Base-by-base conservation (phyloP, 345 rosid species). In the Leavenworthia alabamica region DNA sequence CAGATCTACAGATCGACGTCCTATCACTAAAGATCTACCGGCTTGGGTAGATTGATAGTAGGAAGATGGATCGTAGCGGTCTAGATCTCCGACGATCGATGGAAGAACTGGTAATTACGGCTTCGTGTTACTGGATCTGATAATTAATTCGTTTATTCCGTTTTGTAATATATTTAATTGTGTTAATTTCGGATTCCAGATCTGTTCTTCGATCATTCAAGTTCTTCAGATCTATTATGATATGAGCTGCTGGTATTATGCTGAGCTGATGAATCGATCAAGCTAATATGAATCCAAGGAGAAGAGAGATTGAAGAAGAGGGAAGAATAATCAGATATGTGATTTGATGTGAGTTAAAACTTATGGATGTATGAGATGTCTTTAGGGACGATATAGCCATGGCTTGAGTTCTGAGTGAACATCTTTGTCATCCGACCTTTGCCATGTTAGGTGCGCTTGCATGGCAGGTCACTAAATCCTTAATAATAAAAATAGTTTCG, bases 401-500 rank as follows among this genome's bases (percentile, higher is more conserved):
- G 22, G 22, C 78, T 78, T 60, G 62, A 77, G 77, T 73, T 76
- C 81, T 72, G 71, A 56, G 50, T 24, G 16, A 57, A 19, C 60
- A n/a, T 83, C 83, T 85, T 73, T 81, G 86, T 83, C 86, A 72
- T 79, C 79, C 66, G 90, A 75, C 86, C 90, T 86, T 86, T 86
- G 95, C 90, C 88, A 84, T 82, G 86, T 20, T 83, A 75, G 95
- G 95, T 86, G 95, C 88, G 95, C 95, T 86, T 78, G 95, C 86
- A 75, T 82, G 95, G 95, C 90, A 70, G 95, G 90, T 86, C 95
- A 71, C 59, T 43, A 10, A 7, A 15, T 74, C 31, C 70, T 64
- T 75, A 78, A 83, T 78, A n/a, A n/a, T n/a, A 81, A 86, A 2
- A 86, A 41, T 15, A 3, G 71, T 23, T 71, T 77, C 78, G 70